Evolutionary conservation across 345 rosid genomes (phyloP), one percentile per base, ranked within the genome.

Genomic region (Cardamine occulta): DNA sequence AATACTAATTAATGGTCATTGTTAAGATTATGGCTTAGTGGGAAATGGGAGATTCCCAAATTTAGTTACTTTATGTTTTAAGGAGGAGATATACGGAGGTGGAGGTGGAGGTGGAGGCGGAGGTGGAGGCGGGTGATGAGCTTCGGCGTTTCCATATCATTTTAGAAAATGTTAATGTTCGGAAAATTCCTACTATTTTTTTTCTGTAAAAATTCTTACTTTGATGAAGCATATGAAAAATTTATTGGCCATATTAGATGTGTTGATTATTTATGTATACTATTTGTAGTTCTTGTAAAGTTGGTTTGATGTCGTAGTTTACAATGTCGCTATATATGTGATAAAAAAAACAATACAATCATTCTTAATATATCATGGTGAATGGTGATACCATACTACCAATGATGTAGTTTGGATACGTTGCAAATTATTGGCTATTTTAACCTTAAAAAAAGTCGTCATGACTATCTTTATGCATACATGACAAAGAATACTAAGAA

Each of bases 71-170:
- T 21, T 21, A 21, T 21, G 23, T 21, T 21, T 21, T 21, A 1
- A 21, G 23, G 23, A 21, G 23, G 23, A 21, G 66, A 21, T 21
- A 26, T 51, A 34, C 0, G 40, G 70, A 0, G 44, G 45, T 61
- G 67, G 76, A 13, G 75, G 44, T 1, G 76, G 58, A 13, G 77
- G 69, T 13, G 63, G 56, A 1, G 75, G 67, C 0, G 75, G 75
- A 29, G 74, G 74, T 0, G 74, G 74, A 56, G 75, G 75, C 28
- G 68, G 73, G 28, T 75, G 60, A 15, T 67, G 74, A 75, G 32
- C 42, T 66, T 54, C 11, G 63, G 52, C 29, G 44, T 40, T 29
- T 63, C 8, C 13, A 13, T 29, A 63, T 14, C 35, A 19, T 19
- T 9, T 4, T 54, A 40, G 24, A 32, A 32, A 21, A 35, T 21